Base-by-base conservation (phyloP, 352 stramenopile genomes). In the Lagenidium giganteum region DNA sequence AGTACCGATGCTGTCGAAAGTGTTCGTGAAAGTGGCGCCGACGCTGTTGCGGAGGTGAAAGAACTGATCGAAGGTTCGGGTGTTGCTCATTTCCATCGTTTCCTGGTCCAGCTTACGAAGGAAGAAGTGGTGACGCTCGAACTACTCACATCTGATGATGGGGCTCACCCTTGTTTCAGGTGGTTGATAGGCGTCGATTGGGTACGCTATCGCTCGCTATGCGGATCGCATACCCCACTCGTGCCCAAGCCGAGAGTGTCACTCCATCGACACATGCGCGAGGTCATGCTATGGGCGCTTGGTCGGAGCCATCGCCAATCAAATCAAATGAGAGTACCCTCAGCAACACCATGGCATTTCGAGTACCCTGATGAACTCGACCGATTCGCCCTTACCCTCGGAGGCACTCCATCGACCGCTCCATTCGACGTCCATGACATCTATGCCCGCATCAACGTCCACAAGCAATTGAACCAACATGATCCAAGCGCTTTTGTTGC, bases 211-310 rank as follows among this genome's bases (percentile, higher is more conserved):
- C 44, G 53, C 50, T 17, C 34, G 20, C 31, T 21, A 5, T 66
- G 41, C 14, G 29, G 30, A 12, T 46, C 43, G 4, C 24, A 27
- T 17, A 33, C 44, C 0, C n/a, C 49, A 5, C 21, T 58, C 11
- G 26, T 32, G 1, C 40, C 57, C 16, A 14, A 35, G 16, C 59
- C 56, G 6, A 42, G 31, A 24, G 26, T 32, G 5, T 47, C 17
- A n/a, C 47, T 40, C 2, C 58, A 48, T 29, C 34, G 34, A 0
- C 36, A 47, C 9, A 70, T 83, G 64, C 61, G 73, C 8, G 44
- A 64, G 8, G 40, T 82, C 36, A 87, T 87, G 74, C 36, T 73
- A 25, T 87, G 74, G 74, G n/a, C 78, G 8, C 35, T 87, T 4
- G 51, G n/a, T n/a, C n/a, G n/a, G n/a, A n/a, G n/a, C n/a, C n/a